Evolutionary conservation across 495 filamentous ascomycete genomes (phyloP).

Genomic region (Aspergillus bridgeri): DNA sequence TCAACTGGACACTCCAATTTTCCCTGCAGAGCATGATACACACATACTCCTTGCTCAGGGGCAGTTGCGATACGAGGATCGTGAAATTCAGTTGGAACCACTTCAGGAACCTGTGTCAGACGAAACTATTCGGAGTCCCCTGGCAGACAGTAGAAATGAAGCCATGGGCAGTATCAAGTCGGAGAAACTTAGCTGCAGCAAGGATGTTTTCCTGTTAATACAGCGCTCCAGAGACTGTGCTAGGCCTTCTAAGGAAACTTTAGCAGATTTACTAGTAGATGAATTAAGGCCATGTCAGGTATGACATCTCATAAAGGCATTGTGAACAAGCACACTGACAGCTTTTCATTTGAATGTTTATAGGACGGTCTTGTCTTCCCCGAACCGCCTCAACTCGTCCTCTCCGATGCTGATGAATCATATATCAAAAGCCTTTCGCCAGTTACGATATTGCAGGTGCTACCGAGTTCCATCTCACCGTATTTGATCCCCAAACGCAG

Average conservation of each 20-base stretch:
- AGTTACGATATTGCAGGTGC: conserved; percentile 12
- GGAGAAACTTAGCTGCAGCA: conserved; percentile 22
- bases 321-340: not conserved
- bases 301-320: not conserved
- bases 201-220: conserved; percentile 16
- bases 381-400: conserved; percentile 5
- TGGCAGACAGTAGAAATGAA: conserved; percentile 16
- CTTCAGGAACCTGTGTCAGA: conserved; percentile 26
- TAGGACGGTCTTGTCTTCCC: not conserved
- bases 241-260: not conserved
- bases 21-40: conserved; percentile 46
- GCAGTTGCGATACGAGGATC: not conserved
- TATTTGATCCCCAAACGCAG: not conserved
- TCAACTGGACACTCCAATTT: conserved; percentile 51
- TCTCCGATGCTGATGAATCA: conserved; percentile 6
- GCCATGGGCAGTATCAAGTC: conserved; percentile 18
- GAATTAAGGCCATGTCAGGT: not conserved
- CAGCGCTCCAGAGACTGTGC: conserved; percentile 4
- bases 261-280: conserved; percentile 2
- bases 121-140: conserved; percentile 28
- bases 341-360: not conserved
- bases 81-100: conserved; percentile 19
- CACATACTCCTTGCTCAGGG: conserved; percentile 27
- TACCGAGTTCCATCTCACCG: conserved; percentile 10
- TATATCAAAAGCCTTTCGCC: conserved; percentile 37